Conservation (phyloP, 2,329 filamentous ascomycete genomes). For the Chaetomiaceae sp. region DNA sequence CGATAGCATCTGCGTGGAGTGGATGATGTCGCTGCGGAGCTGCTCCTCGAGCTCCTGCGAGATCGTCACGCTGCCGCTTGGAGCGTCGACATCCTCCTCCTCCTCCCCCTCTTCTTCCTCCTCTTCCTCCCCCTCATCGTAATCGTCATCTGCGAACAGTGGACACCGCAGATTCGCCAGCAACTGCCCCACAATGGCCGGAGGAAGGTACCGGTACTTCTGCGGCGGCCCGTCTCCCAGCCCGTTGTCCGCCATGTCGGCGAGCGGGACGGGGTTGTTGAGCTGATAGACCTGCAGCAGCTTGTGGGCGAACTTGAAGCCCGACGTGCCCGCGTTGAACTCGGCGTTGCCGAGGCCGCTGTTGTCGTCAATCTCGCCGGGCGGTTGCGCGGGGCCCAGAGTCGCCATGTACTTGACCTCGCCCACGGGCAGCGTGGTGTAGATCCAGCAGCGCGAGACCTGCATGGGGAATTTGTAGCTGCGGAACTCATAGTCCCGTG, state of each 20-base stretch:
- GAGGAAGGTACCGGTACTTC: constrained; percentile 49
- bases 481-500: constrained; percentile 50
- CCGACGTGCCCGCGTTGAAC: constrained; percentile 40
- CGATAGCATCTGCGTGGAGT: constrained; percentile 24
- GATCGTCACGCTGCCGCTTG: constrained; percentile 29
- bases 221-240: constrained; percentile 47
- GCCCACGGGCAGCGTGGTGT: constrained; percentile 41
- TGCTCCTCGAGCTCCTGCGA: constrained; percentile 50
- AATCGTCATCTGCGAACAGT: constrained; percentile 35
- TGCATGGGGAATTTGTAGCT: constrained; percentile 48
- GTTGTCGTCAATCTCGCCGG: constrained; percentile 40
- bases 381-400: constrained; percentile 41
- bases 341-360: constrained; percentile 45
- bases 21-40: constrained; percentile 38
- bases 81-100: constrained; percentile 15
- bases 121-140: constrained; percentile 22
- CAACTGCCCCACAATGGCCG: constrained; percentile 51
- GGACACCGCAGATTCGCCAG: constrained; percentile 52
- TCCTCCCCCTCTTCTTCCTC: constrained; percentile 21
- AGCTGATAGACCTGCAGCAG: constrained; percentile 55
- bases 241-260: constrained; percentile 47
- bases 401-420: constrained; percentile 54
- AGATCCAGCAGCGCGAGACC: constrained; percentile 58
- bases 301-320: constrained; percentile 45
- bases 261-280: constrained; percentile 50